Evolutionary conservation across 441 rosid species (phyloP), one percentile per base, ranked within the genome.

Genomic region (Populus hybrid): DNA sequence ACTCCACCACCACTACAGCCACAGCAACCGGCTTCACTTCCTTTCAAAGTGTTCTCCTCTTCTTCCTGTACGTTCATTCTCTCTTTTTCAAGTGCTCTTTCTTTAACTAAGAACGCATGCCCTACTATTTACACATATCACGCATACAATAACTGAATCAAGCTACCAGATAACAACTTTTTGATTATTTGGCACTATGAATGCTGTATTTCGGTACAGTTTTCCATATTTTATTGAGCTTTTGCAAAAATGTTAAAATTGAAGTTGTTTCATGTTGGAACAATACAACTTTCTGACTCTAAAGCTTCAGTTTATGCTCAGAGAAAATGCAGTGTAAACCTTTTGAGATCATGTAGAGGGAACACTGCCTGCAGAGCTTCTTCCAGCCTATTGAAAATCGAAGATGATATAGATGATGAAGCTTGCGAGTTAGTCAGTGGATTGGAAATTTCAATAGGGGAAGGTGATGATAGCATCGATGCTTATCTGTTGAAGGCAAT

Each of bases 381-480:
- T 42, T 84, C 86, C 69, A 83, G 85, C 59, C 64, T 75, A 64
- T 81, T 84, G 79, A 79, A 82, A 70, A 83, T 86, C 18, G 93
- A 88, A 72, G 82, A 85, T 11, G 88, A 81, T 21, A 24, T 69
- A n/a, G 78, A 86, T 61, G 92, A 93, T 57, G 95, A 94, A 83
- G 84, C 91, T 18, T 94, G 97, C 26, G 98, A 91, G 83, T 79
- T 95, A 7, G 98, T 93, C n/a, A 87, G 75, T 66, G 92, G 97
- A 74, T 74, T 78, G 9, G 97, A 91, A 81, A 72, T 95, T 38
- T 87, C 90, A 36, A 73, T 91, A 12, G 92, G 92, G 34, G 92
- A 88, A 32, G 87, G 85, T 28, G 73, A 6, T 18, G 92, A 89
- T 78, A 71, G 83, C 71, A 86, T 93, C 79, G 78, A 59, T 21